Evolutionary conservation across 2,329 filamentous ascomycete species (phyloP).

Genomic region (Chrysosporium queenslandicum): DNA sequence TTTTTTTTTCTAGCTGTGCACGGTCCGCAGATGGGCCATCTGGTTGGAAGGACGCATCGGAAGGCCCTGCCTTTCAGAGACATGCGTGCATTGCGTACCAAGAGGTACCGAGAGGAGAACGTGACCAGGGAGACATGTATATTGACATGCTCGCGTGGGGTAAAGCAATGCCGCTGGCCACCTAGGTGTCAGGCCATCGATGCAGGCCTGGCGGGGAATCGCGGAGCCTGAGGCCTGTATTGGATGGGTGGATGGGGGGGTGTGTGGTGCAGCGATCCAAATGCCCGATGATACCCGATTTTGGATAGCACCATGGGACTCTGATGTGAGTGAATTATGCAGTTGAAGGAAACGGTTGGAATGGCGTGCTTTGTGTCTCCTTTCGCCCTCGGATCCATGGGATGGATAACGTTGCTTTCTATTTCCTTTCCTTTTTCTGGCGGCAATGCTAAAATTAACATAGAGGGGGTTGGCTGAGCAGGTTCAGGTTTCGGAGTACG

Average conservation of each 20-base stretch:
- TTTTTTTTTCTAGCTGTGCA: no score
- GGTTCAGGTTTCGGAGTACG: not conserved
- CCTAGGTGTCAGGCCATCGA: not conserved
- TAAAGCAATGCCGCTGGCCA: not conserved
- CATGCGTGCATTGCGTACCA: not conserved
- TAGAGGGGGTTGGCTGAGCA: not conserved
- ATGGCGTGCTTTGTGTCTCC: not conserved
- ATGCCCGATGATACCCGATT: constrained; percentile 8
- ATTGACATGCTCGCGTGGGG: constrained; percentile 4
- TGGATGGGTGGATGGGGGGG: not conserved
- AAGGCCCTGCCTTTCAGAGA: not conserved
- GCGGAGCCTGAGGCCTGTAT: not conserved
- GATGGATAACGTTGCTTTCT: not conserved
- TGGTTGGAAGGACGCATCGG: not conserved
- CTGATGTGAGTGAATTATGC: not conserved
- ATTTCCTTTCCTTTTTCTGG: not conserved
- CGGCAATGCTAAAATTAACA: not conserved
- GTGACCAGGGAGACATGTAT: constrained; percentile 4
- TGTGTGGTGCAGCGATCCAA: constrained; percentile 2
- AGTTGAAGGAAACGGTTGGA: not conserved
- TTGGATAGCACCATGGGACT: not conserved
- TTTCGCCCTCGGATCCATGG: not conserved
- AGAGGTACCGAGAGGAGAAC: not conserved
- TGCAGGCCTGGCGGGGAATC: constrained; percentile 6
- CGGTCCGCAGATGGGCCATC: no score